These are phyloP conservation scores for Scleroderma bovista DNA, from an alignment of 768 basidiomycete species.

Conservation along the genomic window DNA sequence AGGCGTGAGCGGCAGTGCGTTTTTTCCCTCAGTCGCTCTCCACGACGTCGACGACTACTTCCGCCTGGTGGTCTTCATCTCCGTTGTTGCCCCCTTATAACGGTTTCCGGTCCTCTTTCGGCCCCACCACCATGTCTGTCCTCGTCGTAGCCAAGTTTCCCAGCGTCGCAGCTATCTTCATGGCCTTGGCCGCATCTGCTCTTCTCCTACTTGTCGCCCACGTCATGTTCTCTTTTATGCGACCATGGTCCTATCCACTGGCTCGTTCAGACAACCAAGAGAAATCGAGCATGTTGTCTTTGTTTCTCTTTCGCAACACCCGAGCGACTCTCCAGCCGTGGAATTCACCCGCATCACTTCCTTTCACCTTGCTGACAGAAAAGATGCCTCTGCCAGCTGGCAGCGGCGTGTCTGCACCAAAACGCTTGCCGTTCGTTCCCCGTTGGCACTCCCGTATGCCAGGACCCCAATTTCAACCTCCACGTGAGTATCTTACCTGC, in stretches of 20 bases:
- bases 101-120: constrained; percentile 1
- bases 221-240: constrained; percentile 22
- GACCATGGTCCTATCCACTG: constrained; percentile 22
- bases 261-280: constrained; percentile 8
- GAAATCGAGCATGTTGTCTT: constrained; percentile 7
- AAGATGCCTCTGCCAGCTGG: constrained; percentile 13
- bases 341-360: constrained; percentile 22
- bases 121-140: constrained; percentile 21
- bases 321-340: constrained; percentile 21
- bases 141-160: constrained; percentile 28
- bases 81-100: constrained; percentile 20
- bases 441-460: constrained; percentile 18
- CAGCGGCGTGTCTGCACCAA: constrained; percentile 5
- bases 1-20: constrained; percentile 8
- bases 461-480: constrained; percentile 25
- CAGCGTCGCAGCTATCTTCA: constrained; percentile 24
- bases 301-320: constrained; percentile 3
- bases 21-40: constrained; percentile 9
- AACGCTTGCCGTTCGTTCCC: constrained; percentile 11
- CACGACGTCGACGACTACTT: constrained; percentile 1
- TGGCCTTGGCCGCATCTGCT: constrained; percentile 24
- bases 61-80: constrained; percentile 18
- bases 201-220: constrained; percentile 27
- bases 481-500: constrained; percentile 19
- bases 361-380: constrained; percentile 21